Evolutionary conservation across 768 basidiomycete genomes (phyloP).

Genomic region (Pleurotus ostreatus): DNA sequence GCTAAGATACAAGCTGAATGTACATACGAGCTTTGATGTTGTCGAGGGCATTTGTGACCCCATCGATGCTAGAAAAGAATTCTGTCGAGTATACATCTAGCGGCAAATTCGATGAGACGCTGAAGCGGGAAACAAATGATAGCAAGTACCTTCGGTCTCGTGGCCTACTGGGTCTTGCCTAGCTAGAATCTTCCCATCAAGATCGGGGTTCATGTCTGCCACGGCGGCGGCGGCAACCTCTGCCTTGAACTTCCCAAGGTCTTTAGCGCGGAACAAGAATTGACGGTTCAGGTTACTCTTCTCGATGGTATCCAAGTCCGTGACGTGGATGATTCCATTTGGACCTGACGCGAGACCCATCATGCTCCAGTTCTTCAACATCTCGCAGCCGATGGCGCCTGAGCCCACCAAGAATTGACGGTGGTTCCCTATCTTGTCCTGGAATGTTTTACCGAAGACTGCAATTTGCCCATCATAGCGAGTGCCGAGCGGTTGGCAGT

Average conservation of each 20-base stretch:
- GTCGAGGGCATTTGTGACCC: conserved; percentile 96
- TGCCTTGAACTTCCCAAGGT: conserved; percentile 95
- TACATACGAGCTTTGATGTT: conserved; percentile 90
- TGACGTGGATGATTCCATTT: conserved; percentile 83
- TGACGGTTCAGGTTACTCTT: conserved; percentile 98
- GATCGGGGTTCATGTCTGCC: conserved; percentile 91
- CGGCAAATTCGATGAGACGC: conserved; percentile 46
- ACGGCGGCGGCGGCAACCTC: conserved; percentile 92
- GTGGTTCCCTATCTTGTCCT: conserved; percentile 84
- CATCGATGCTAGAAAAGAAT: conserved; percentile 86
- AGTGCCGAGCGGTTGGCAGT: conserved; percentile 75
- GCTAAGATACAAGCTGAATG: background rate
- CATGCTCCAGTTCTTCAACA: conserved; percentile 99
- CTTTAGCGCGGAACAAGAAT: conserved; percentile 95
- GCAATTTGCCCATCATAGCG: conserved; percentile 95
- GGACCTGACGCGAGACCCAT: conserved; percentile 87
- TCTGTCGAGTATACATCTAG: conserved; percentile 82
- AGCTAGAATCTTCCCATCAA: conserved; percentile 79
- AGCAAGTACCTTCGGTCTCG: conserved; percentile 80
- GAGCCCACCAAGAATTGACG: conserved; percentile 96
- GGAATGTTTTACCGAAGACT: conserved; percentile 92
- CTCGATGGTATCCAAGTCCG: conserved; percentile 98
- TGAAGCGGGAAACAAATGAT: background rate
- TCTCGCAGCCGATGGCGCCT: conserved; percentile 99
- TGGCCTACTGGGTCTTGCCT: conserved; percentile 93